phyloP scores from a whole-genome alignment of 2,329 filamentous ascomycete species.

The Aspergillus brasiliensis region DNA sequence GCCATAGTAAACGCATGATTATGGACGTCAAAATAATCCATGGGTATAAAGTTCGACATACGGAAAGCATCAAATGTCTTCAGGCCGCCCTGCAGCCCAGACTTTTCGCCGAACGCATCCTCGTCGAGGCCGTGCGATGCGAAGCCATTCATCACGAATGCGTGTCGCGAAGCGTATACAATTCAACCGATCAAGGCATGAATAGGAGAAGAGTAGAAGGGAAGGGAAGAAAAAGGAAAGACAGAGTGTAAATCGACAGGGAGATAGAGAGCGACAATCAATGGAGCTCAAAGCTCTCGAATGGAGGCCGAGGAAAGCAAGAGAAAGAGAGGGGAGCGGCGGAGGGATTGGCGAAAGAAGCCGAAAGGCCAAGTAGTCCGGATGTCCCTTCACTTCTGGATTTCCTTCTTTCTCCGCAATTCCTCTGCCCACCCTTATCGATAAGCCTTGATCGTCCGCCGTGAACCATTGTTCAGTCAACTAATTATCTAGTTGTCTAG shows the following conservation, averaged over 20 bases:
- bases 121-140: constrained; percentile 71
- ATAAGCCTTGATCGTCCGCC: background rate
- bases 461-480: too few species aligned
- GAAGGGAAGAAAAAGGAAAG: constrained; percentile 2
- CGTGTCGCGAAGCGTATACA: constrained; percentile 16
- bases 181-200: constrained; percentile 28
- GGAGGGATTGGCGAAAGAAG: background rate
- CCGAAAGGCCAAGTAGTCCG: constrained; percentile 25
- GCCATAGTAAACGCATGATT: background rate
- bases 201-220: constrained; percentile 14
- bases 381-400: background rate
- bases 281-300: background rate
- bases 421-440: constrained; percentile 1
- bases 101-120: constrained; percentile 75
- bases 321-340: background rate
- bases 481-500: too few species aligned
- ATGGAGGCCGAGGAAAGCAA: background rate
- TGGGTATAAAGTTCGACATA: constrained; percentile 52
- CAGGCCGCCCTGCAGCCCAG: constrained; percentile 57
- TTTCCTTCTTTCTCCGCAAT: background rate
- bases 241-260: background rate
- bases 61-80: constrained; percentile 97
- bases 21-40: background rate
- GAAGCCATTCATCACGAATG: constrained; percentile 73
- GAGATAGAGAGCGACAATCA: constrained; percentile 4